A percentile compares a stretch with the other conserved stretches of the same genome.
phyloP scores from a whole-genome alignment of 345 rosid genomes.

The Raphanus raphanistrum region DNA sequence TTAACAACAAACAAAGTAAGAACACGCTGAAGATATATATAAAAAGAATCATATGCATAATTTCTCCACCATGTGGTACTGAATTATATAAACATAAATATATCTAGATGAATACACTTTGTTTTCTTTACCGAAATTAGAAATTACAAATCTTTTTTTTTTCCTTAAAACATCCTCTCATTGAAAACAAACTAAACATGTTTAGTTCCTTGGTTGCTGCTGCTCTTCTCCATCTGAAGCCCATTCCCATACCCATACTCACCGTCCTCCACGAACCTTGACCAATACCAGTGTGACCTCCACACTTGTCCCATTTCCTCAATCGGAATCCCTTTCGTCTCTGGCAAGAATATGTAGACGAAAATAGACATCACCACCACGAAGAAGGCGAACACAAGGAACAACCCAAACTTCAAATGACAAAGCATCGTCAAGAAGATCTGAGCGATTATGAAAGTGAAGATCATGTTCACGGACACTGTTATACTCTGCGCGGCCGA shows the following conservation, averaged over 20 bases:
- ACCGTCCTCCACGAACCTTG: slow-evolving; percentile 40
- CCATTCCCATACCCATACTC: slow-evolving; percentile 35
- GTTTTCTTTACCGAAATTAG: slow-evolving; percentile 17
- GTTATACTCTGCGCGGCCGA: slow-evolving; percentile 44
- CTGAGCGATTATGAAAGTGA: slow-evolving; percentile 42
- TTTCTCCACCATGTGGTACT: not conserved
- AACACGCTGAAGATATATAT: not conserved
- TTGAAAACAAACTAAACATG: not conserved
- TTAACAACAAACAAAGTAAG: not conserved
- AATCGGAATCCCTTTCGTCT: slow-evolving; percentile 42
- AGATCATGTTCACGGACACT: slow-evolving; percentile 45
- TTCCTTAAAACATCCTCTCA: not conserved
- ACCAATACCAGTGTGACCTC: slow-evolving; percentile 47
- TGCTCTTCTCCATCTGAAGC: slow-evolving; percentile 35
- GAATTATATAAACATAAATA: slow-evolving; percentile 34
- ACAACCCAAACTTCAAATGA: slow-evolving; percentile 38
- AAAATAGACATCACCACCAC: slow-evolving; percentile 43
- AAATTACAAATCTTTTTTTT: slow-evolving; percentile 9
- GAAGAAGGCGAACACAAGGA: slow-evolving; percentile 40
- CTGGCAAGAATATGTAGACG: slow-evolving; percentile 39
- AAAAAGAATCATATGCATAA: slow-evolving; percentile 21
- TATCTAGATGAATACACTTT: slow-evolving; percentile 19
- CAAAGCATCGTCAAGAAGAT: slow-evolving; percentile 43
- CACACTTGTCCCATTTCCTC: slow-evolving; percentile 46
- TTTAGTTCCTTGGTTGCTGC: slow-evolving; percentile 34